phyloP scores from a whole-genome alignment of 257 asterid species.

The Asclepias syriaca region DNA sequence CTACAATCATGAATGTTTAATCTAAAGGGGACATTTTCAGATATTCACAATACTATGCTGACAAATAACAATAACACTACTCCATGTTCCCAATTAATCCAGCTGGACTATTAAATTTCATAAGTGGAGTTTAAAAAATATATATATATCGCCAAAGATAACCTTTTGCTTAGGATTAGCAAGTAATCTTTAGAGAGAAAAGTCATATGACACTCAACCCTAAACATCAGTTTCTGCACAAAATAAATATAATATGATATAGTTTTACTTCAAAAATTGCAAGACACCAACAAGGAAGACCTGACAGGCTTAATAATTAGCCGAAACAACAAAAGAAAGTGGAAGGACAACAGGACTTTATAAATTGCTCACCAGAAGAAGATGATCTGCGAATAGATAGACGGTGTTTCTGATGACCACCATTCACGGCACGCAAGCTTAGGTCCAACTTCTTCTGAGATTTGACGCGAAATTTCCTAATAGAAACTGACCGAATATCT shows the following conservation, averaged over 20 bases:
- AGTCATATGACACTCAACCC: background rate
- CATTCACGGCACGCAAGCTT: conserved; percentile 36
- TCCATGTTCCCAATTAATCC: background rate
- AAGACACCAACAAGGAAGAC: background rate
- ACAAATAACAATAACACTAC: background rate
- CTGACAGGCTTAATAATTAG: background rate
- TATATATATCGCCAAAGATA: background rate
- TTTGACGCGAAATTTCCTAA: conserved; percentile 54
- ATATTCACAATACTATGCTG: background rate
- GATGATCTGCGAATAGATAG: conserved; percentile 48
- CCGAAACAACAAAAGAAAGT: background rate
- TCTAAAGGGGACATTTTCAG: background rate
- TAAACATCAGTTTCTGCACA: background rate
- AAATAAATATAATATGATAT: background rate
- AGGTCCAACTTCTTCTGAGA: conserved; percentile 71
- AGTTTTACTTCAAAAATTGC: background rate
- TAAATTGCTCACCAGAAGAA: conserved; percentile 44
- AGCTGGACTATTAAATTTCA: background rate
- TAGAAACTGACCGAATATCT: conserved; percentile 49
- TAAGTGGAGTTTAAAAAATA: background rate
- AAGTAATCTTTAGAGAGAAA: background rate
- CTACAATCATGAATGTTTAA: background rate
- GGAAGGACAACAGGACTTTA: background rate
- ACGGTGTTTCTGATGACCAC: conserved; percentile 49
- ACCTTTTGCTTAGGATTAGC: background rate